A percentile compares a stretch with the other conserved stretches of the same genome.
phyloP scores from a whole-genome alignment of 805 yeast species.

The Debaryomyces castellii region DNA sequence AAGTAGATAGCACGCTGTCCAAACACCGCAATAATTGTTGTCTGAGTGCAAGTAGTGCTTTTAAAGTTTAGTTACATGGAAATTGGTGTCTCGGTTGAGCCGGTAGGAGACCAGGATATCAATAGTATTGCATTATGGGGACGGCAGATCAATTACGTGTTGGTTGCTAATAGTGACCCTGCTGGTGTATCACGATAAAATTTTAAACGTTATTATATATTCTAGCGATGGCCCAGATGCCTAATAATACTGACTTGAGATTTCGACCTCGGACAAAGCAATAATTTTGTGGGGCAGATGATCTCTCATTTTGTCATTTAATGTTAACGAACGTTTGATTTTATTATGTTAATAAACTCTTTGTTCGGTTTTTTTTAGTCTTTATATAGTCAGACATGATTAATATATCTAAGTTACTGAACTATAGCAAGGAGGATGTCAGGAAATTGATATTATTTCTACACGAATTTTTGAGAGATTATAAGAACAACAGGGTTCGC shows the following conservation, averaged over 20 bases:
- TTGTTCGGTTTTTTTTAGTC: not conserved
- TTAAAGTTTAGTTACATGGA: too few relatives aligned
- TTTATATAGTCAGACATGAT: constrained; percentile 22
- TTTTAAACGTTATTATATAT: not conserved
- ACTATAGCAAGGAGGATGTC: constrained; percentile 33
- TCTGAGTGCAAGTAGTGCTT: too few relatives aligned
- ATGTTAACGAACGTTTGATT: not conserved
- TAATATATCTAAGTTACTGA: constrained; percentile 31
- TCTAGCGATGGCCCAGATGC: not conserved
- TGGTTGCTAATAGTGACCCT: not conserved
- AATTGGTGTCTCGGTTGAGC: too few relatives aligned
- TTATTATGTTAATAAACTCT: not conserved
- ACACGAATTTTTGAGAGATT: constrained; percentile 35
- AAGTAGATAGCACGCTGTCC: not conserved
- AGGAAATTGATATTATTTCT: constrained; percentile 30
- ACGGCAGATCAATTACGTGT: too few relatives aligned
- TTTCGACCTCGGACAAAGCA: not conserved
- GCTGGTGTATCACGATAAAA: not conserved
- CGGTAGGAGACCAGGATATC: too few relatives aligned
- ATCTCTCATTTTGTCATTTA: not conserved
- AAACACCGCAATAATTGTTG: too few relatives aligned
- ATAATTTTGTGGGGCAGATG: not conserved
- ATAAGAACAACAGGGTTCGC: constrained; percentile 34
- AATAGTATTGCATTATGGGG: too few relatives aligned
- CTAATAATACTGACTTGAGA: not conserved